phyloP scores from a whole-genome alignment of 2,329 filamentous ascomycete genomes.

The Pleoardoris graminearum region DNA sequence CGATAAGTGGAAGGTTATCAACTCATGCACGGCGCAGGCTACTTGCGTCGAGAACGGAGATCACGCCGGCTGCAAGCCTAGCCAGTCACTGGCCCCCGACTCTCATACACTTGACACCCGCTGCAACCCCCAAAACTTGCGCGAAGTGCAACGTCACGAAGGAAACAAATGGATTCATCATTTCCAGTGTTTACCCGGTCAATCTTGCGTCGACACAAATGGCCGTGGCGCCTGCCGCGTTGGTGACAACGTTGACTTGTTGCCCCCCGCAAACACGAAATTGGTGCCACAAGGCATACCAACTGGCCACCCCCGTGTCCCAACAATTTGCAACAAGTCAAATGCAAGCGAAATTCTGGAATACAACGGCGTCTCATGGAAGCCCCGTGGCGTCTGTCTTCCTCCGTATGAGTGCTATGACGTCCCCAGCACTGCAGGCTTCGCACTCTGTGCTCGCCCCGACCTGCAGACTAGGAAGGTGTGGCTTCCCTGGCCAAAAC shows the following conservation, averaged over 20 bases:
- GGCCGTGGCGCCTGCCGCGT: constrained; percentile 7
- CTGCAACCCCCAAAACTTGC: constrained; percentile 7
- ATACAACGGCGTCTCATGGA: constrained; percentile 8
- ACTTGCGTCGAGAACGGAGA: neutral
- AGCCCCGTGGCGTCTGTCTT: constrained; percentile 10
- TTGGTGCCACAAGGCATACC: neutral
- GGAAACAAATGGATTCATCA: constrained; percentile 1
- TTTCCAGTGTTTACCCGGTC: neutral
- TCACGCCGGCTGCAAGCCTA: neutral
- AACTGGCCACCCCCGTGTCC: neutral
- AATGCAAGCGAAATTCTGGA: constrained; percentile 10
- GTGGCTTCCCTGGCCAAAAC: constrained; percentile 10
- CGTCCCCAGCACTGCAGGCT: neutral
- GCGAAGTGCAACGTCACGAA: constrained; percentile 6
- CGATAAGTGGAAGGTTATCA: neutral
- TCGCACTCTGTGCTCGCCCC: constrained; percentile 5
- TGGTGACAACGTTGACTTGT: neutral
- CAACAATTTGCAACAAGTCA: constrained; percentile 8
- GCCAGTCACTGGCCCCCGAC: neutral
- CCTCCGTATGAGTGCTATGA: constrained; percentile 11
- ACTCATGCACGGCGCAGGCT: neutral
- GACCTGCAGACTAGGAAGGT: neutral
- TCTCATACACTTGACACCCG: constrained; percentile 6
- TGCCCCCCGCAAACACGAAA: neutral
- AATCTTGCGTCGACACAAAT: constrained; percentile 6